Evolutionary conservation across 2,329 filamentous ascomycete species (phyloP), one percentile per base, ranked within the genome.

Genomic region (Aspergillus awamori): DNA sequence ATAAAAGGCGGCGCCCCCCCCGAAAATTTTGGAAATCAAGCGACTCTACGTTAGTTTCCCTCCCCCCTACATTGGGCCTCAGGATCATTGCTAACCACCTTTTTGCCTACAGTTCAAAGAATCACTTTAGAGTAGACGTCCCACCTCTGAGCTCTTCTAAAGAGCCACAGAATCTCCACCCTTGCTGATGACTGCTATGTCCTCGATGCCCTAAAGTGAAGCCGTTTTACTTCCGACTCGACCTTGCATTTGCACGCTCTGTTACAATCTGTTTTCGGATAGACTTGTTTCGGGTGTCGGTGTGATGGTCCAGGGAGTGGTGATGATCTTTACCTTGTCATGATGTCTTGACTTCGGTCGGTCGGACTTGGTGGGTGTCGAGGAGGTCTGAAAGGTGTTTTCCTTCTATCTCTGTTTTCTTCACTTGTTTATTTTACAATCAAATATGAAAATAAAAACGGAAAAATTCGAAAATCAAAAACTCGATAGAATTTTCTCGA

Each of bases 121-220:
- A 94, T 94, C 91, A 92, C 91, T 96, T 96, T 96, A 93, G 93
- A 97, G 92, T 93, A 89, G 85, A 91, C 88, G 88, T 93, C 74
- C 90, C 86, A 84, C 85, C 88, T 92, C 91, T 95, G 89, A 92
- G 88, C 89, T 94, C 87, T 87, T 87, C 86, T 93, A 86, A 90
- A 84, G 85, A 96, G 93, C 91, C 87, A 92, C 90, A 94, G 89
- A 92, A 83, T 84, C 86, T 87, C 87, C 87, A 94, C 88, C 90
- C 91, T 92, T 91, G 91, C 90, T 91, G 92, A 96, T 95, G 92
- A 96, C 79, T 81, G 66, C 73, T 73, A 91, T 86, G 89, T 91
- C 91, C 90, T 91, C 91, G 87, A 84, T 84, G 82, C 89, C 89
- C 88, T 87, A 91, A 90, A 93, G 91, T 95, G 91, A 93, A 89